phyloP scores from a whole-genome alignment of 73 alveolate genomes.

The Uronychia binucleata region DNA sequence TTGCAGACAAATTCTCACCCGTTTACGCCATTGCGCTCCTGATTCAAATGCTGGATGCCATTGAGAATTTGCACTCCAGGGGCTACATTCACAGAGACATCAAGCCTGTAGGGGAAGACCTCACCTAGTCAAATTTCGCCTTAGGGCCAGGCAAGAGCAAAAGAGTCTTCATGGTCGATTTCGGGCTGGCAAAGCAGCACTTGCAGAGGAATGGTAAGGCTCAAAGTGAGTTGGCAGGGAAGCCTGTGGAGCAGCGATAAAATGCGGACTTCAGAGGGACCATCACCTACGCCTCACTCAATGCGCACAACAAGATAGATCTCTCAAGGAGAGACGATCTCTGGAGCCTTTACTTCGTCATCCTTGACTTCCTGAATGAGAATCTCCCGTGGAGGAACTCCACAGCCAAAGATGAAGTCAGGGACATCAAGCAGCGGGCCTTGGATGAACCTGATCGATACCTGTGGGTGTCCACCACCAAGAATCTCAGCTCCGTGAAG shows the following conservation, averaged over 20 bases:
- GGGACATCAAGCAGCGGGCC: constrained; percentile 64
- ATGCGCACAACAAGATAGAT: constrained; percentile 76
- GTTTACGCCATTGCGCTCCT: constrained; percentile 57
- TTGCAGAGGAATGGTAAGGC: constrained; percentile 28
- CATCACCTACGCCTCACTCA: constrained; percentile 78
- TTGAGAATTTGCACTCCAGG: constrained; percentile 57
- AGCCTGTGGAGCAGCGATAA: constrained; percentile 42
- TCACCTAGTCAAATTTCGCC: constrained; percentile 55
- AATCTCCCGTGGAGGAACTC: constrained; percentile 75
- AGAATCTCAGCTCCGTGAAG: constrained; percentile 58
- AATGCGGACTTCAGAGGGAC: constrained; percentile 79
- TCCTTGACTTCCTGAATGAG: constrained; percentile 77
- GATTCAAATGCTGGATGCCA: constrained; percentile 62
- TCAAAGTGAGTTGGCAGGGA: too few relatives aligned
- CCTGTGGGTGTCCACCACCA: constrained; percentile 49
- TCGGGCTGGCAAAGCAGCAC: constrained; percentile 75
- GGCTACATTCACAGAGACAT: constrained; percentile 79
- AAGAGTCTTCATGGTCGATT: constrained; percentile 72
- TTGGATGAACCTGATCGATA: constrained; percentile 57
- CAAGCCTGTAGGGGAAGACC: constrained; percentile 70
- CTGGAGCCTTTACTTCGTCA: constrained; percentile 80
- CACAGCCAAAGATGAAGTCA: constrained; percentile 64
- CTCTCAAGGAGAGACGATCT: constrained; percentile 78
- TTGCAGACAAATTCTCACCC: constrained; percentile 54
- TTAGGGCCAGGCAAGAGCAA: constrained; percentile 59